phyloP scores from a whole-genome alignment of 805 yeast species.

The Suhomyces sp. region DNA sequence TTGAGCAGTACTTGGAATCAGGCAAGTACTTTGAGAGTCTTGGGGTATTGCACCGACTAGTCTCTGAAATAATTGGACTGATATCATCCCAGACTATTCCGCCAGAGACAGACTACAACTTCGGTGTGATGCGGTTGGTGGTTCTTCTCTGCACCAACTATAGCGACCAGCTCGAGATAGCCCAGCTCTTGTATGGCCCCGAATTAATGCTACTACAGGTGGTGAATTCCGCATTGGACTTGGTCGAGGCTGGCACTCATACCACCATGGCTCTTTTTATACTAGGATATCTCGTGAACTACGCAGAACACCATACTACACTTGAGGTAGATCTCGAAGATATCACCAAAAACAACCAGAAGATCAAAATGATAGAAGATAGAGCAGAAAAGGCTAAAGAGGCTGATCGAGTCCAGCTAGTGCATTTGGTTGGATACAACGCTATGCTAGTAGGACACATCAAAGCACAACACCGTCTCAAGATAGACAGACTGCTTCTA shows the following conservation, averaged over 20 bases:
- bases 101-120: background rate
- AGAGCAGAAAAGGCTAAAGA: conserved; percentile 3
- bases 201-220: background rate
- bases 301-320: background rate
- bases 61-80: background rate
- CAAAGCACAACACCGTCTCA: conserved; percentile 2
- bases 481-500: background rate
- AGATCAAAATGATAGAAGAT: background rate
- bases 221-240: background rate
- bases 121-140: background rate
- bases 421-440: conserved; percentile 17
- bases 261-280: conserved; percentile 5
- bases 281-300: conserved; percentile 14
- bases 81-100: background rate
- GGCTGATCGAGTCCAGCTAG: background rate
- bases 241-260: background rate
- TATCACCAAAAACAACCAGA: background rate
- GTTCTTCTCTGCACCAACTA: background rate
- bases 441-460: conserved; percentile 11
- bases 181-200: background rate
- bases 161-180: background rate
- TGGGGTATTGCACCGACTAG: background rate
- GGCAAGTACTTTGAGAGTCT: background rate
- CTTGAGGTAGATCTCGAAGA: background rate
- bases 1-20: background rate